phyloP scores from a whole-genome alignment of 495 filamentous ascomycete genomes.

The Penicilliopsis zonata region DNA sequence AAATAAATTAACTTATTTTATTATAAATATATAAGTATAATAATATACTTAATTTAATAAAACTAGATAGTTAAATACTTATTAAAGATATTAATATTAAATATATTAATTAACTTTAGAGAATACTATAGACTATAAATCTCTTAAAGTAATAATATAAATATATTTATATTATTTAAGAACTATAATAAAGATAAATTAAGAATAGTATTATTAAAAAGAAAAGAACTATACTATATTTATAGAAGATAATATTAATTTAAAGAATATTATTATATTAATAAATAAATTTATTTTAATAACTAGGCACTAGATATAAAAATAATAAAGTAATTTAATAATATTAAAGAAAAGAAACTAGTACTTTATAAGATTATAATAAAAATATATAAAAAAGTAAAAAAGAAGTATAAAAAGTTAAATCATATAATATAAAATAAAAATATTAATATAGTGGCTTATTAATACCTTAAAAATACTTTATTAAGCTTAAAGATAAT shows the following conservation, averaged over 20 bases:
- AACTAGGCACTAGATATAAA: neutral
- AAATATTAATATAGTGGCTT: no score
- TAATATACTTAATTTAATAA: no score
- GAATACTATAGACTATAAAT: no score
- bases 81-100: neutral
- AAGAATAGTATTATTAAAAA: neutral
- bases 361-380: slow-evolving; percentile 1
- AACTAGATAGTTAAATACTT: neutral
- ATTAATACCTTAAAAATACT: no score
- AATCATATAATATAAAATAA: neutral
- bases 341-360: neutral
- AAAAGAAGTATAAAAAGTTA: neutral
- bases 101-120: neutral
- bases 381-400: neutral
- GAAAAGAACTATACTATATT: neutral
- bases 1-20: no score
- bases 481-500: no score
- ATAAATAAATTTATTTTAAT: neutral
- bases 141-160: no score
- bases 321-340: neutral
- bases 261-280: neutral
- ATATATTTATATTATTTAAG: neutral
- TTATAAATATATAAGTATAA: no score
- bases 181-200: neutral
- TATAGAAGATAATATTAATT: neutral